Evolutionary conservation across 2,329 filamentous ascomycete species (phyloP), one percentile per base, ranked within the genome.

Genomic region (Chaetomiaceae sp.): DNA sequence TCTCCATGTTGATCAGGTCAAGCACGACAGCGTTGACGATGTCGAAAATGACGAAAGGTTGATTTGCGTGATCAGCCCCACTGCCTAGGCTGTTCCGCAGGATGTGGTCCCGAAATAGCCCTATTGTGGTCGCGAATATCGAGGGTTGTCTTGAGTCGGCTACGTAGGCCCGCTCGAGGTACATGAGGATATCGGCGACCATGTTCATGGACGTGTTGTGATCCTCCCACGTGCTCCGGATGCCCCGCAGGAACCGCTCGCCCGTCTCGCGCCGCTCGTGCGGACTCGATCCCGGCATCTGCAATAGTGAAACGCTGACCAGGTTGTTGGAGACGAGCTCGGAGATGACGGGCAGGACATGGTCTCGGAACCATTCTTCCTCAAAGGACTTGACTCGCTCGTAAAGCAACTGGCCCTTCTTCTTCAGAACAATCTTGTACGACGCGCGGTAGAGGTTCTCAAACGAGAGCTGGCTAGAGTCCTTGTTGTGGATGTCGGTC

Each of bases 151-250:
- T 78, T 6, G 68, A 59, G 52, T 94, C 88, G 29, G 81, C 73
- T 40, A 81, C 84, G 59, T 86, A 89, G 22, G 90, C 83, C 40
- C 89, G 84, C 62, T 98, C 91, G 74, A 98, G 88, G 62, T 96
- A 96, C 89, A 97, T 96, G 42, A 97, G 74, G 26, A 97, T 88
- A 64, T 97, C 93, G 4, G 90, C 89, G 41, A 88, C 84, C 91
- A 97, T 97, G 61, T 88, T 89, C 87, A 95, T 95, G 36, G 86
- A 90, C 47, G 86, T 79, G 62, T 90, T 87, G 62, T 98, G 90
- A 52, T 94, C 86, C 50, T 89, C 81, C 88, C 90, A 98, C 2
- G 83, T 81, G 48, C 82, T 75, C 56, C 84, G 84, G 12, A 97
- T 66, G 0, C 81, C 84, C 45, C 79, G 79, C 48, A 98, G 67